A percentile compares a stretch with the other conserved stretches of the same genome.
Conservation (phyloP, 441 rosid genomes). For the Manihot esculenta region DNA sequence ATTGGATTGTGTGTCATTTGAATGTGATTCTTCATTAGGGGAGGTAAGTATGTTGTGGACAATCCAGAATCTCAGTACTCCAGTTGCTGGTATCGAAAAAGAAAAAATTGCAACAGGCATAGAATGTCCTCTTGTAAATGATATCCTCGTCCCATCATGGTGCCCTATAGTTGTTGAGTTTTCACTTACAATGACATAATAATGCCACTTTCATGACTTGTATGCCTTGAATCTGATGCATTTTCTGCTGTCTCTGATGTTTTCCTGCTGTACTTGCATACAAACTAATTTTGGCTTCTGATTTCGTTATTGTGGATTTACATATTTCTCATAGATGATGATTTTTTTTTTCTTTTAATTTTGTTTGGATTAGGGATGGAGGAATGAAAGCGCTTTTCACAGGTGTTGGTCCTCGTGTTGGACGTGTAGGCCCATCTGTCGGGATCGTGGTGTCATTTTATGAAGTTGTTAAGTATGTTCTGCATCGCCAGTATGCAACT, state of each 20-base stretch:
- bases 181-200: background rate
- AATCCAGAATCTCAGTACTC: background rate
- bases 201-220: background rate
- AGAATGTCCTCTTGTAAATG: background rate
- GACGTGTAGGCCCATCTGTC: constrained; percentile 94
- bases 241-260: background rate
- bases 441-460: constrained; percentile 96
- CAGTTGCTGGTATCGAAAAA: background rate
- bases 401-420: constrained; percentile 91
- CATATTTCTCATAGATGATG: background rate
- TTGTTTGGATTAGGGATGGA: constrained; percentile 56
- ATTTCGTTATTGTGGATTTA: background rate
- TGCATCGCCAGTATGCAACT: constrained; percentile 45
- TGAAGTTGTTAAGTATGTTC: constrained; percentile 77
- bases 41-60: background rate
- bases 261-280: background rate
- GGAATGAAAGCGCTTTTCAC: constrained; percentile 82
- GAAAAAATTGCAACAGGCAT: background rate
- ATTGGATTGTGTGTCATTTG: background rate
- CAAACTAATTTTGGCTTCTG: background rate
- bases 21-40: background rate
- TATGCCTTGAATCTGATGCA: background rate
- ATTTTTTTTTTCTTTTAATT: background rate
- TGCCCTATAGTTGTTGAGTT: background rate
- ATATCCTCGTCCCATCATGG: background rate